phyloP scores from a whole-genome alignment of 129 eudicot species.

The Centaurea solstitialis region DNA sequence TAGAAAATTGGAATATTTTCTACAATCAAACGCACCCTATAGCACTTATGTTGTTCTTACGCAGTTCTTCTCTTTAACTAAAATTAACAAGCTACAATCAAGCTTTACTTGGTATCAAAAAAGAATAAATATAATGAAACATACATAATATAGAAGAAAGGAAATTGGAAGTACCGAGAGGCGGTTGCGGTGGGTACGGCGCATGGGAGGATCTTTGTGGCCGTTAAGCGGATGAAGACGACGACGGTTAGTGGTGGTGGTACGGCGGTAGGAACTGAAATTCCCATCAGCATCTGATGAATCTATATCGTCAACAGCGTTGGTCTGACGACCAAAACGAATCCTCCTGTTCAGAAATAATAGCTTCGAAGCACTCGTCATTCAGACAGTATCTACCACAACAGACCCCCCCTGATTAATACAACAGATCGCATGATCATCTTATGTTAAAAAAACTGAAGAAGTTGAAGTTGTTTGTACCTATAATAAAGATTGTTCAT shows the following conservation, averaged over 20 bases:
- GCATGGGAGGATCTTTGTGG: constrained; percentile 44
- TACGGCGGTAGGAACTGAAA: constrained; percentile 25
- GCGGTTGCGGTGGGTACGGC: constrained; percentile 30
- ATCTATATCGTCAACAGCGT: constrained; percentile 26
- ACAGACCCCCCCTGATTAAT: no score
- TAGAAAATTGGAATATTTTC: no score
- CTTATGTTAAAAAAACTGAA: neutral
- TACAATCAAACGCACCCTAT: no score
- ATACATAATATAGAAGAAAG: neutral
- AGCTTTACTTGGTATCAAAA: no score
- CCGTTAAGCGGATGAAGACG: no score
- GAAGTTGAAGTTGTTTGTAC: neutral
- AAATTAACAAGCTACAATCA: no score
- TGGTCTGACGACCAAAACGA: constrained; percentile 48
- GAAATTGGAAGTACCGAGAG: constrained; percentile 6
- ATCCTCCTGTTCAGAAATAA: constrained; percentile 64
- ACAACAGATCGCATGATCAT: no score
- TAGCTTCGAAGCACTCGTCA: constrained; percentile 87
- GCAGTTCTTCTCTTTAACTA: no score
- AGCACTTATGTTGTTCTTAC: no score
- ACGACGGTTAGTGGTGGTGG: constrained; percentile 28
- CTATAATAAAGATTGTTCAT: no score
- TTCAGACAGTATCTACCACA: constrained; percentile 36
- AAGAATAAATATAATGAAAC: neutral
- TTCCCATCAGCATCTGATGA: constrained; percentile 22